Base-by-base conservation (phyloP, 805 yeast species). In the Cyberlindnera mycetangii region DNA sequence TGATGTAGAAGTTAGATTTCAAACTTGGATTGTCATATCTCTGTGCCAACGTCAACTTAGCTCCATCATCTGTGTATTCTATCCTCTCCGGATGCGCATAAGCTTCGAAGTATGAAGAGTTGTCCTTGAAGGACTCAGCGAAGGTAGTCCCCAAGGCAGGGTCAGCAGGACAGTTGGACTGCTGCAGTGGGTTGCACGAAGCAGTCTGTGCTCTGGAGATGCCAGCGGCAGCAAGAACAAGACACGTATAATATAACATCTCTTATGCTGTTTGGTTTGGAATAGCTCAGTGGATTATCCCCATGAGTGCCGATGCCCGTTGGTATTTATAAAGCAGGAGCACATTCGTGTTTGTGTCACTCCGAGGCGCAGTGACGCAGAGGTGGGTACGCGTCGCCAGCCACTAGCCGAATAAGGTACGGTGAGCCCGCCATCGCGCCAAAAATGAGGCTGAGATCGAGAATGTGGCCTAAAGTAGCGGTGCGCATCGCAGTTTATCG, bases 21-120 rank as follows among this genome's bases (percentile, higher is more conserved):
- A 89, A 66, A 6, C 89, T 75, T 4, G 97, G 97, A 59, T 86
- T 85, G 60, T 88, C 93, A 47, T 71, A 81, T 53, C 83, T 70
- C 52, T 81, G 69, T 2, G 75, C 69, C 32, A 90, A 62, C 1
- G 83, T 75, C 54, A 90, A 63, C 32, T 66, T 58, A 11, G 82
- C 65, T n/a, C 97, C 97, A 21, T 76, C 75, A 7, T 67, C 69
- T 8, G 69, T 52, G 54, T 71, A 71, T 40, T 71, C 74, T 4
- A 77, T 61, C 47, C 75, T 59, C 21, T 68, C 61, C 18, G 78
- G 75, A 9, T 72, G 68, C 25, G 62, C 58, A 25, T 71, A 62
- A 14, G 67, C 66, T 9, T 65, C 56, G 57, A 79, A 78, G 55
- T 71, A 67, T 14, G 66, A 56, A 4, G 75, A 68, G 25, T 72